These are phyloP conservation scores for Leccinum cinnamomeum DNA, from an alignment of 1,284 basidiomycete genomes.

Conservation along the genomic window DNA sequence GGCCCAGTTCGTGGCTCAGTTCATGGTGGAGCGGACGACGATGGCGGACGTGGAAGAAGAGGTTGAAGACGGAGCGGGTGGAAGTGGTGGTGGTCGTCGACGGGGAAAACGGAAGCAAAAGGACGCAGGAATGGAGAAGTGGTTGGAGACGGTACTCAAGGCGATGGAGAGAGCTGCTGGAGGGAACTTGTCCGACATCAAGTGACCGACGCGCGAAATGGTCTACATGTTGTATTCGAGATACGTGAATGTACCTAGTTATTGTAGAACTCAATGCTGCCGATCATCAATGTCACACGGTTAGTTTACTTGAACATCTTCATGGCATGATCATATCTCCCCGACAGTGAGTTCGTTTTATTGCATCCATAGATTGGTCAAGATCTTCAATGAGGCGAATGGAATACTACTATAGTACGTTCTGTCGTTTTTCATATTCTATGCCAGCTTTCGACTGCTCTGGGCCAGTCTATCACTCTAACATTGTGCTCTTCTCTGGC, in stretches of 20 bases:
- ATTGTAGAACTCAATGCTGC: too few relatives aligned
- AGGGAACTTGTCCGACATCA: slow-evolving; percentile 50
- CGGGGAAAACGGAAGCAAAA: slow-evolving; percentile 26
- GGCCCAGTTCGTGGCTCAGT: too few relatives aligned
- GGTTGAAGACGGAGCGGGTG: too few relatives aligned
- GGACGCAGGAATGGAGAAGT: slow-evolving; percentile 32
- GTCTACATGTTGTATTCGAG: neutral
- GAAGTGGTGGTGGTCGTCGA: slow-evolving; percentile 8
- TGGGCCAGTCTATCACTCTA: neutral
- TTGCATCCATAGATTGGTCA: neutral
- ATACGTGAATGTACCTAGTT: neutral
- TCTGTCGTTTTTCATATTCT: neutral
- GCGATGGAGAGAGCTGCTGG: slow-evolving; percentile 66
- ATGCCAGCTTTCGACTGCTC: neutral
- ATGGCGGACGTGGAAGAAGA: too few relatives aligned
- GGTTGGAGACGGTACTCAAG: slow-evolving; percentile 47
- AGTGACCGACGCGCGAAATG: slow-evolving; percentile 20
- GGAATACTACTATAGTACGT: neutral
- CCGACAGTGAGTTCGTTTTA: neutral
- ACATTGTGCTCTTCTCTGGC: neutral
- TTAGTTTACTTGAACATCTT: too few relatives aligned
- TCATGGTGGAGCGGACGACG: too few relatives aligned
- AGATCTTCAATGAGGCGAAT: neutral
- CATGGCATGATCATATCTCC: too few relatives aligned
- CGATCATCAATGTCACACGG: too few relatives aligned